phyloP scores from a whole-genome alignment of 1,139 yeast species.

The Kurtzmaniella quercitrusa region DNA sequence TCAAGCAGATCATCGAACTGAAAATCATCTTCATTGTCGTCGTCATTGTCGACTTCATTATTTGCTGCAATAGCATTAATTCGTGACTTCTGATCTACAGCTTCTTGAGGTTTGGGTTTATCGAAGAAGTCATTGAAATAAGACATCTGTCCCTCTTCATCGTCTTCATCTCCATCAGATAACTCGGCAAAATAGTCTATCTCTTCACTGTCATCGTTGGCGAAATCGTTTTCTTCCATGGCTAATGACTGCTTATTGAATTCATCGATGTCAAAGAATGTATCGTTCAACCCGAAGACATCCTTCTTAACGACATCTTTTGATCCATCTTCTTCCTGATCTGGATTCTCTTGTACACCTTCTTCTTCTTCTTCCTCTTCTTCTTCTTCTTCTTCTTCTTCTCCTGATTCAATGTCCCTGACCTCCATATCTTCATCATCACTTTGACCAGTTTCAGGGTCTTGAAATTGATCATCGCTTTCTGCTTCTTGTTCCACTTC shows the following conservation, averaged over 20 bases:
- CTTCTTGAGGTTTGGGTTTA: slow-evolving; percentile 28
- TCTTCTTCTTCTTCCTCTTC: slow-evolving; percentile 14
- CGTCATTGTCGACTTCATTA: slow-evolving; percentile 20
- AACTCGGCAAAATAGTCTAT: slow-evolving; percentile 59
- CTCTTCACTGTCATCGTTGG: slow-evolving; percentile 49
- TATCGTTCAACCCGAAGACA: slow-evolving; percentile 72
- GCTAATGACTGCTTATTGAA: slow-evolving; percentile 79
- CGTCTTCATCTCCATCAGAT: slow-evolving; percentile 55
- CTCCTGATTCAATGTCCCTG: too few relatives aligned
- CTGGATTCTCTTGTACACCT: slow-evolving; percentile 14
- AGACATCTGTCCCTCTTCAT: slow-evolving; percentile 58
- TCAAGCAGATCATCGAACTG: slow-evolving; percentile 16
- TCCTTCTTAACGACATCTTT: slow-evolving; percentile 30
- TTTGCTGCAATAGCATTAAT: too few relatives aligned
- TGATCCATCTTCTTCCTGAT: slow-evolving; percentile 12
- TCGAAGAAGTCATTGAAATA: slow-evolving; percentile 76
- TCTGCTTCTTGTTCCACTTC: slow-evolving; percentile 13
- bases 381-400: slow-evolving; percentile 16
- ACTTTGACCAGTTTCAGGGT: slow-evolving; percentile 11
- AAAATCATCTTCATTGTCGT: slow-evolving; percentile 32
- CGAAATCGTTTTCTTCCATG: slow-evolving; percentile 51
- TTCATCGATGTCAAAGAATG: slow-evolving; percentile 79
- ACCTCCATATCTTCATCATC: slow-evolving; percentile 19
- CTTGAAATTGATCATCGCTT: slow-evolving; percentile 14
- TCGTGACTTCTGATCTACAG: slow-evolving; percentile 10